Percentiles rank a stretch among this genome's conserved stretches.
phyloP scores from a whole-genome alignment of 2,329 filamentous ascomycete genomes.

The Gnomoniopsis smithogilvyi region DNA sequence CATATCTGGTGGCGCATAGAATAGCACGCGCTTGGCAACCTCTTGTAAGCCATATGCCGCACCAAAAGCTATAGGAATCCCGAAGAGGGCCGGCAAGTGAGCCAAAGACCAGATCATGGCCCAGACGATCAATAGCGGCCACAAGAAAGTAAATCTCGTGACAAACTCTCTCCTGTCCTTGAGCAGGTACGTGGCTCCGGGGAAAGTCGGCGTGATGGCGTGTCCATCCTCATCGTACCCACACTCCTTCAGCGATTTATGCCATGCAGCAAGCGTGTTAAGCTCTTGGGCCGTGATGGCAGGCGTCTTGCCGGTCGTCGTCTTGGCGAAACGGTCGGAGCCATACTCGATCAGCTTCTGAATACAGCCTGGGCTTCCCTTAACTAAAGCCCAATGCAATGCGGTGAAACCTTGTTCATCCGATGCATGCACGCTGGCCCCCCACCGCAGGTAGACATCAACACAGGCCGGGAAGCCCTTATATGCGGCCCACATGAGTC shows the following conservation, averaged over 20 bases:
- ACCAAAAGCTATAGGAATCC: constrained; percentile 67
- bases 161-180: constrained; percentile 77
- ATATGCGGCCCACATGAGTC: constrained; percentile 98
- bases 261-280: constrained; percentile 80
- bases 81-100: constrained; percentile 69
- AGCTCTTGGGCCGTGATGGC: constrained; percentile 83
- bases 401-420: constrained; percentile 95
- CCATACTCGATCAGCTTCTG: constrained; percentile 96
- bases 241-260: constrained; percentile 75
- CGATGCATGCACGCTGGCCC: constrained; percentile 83
- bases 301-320: constrained; percentile 86
- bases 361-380: constrained; percentile 84
- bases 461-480: constrained; percentile 93
- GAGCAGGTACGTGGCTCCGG: constrained; percentile 66
- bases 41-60: constrained; percentile 71
- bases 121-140: constrained; percentile 77
- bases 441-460: constrained; percentile 90
- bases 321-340: constrained; percentile 87
- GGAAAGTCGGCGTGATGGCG: constrained; percentile 66
- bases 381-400: constrained; percentile 93
- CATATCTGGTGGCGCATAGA: constrained; percentile 84
- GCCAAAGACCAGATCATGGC: constrained; percentile 69
- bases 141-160: constrained; percentile 83
- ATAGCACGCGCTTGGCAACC: constrained; percentile 72
- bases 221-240: constrained; percentile 81